Percentiles rank a stretch among this genome's conserved stretches.
These are phyloP conservation scores for Myxozyma melibiosi DNA, from an alignment of 805 yeast species.

Conservation along the genomic window DNA sequence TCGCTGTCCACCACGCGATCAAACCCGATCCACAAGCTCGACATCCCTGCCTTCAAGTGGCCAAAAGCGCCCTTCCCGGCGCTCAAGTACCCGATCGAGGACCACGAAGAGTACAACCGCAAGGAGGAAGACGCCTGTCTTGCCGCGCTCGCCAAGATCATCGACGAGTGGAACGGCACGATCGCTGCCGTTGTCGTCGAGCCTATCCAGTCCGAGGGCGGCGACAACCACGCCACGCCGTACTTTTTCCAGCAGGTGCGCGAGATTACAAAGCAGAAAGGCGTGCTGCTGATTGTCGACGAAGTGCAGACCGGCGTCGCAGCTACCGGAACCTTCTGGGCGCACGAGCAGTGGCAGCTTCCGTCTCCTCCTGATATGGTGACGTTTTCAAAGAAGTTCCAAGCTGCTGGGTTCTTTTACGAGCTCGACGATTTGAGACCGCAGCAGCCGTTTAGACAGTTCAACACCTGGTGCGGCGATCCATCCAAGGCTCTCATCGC, in stretches of 20 bases:
- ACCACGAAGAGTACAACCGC: constrained; percentile 61
- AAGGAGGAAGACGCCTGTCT: constrained; percentile 83
- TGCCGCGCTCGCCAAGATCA: constrained; percentile 68
- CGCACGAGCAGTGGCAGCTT: constrained; percentile 81
- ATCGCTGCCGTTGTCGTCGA: constrained; percentile 89
- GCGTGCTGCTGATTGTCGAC: constrained; percentile 73
- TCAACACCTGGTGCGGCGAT: constrained; percentile 94
- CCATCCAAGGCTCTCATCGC: constrained; percentile 79
- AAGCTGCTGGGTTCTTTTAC: constrained; percentile 86
- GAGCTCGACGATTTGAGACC: constrained; percentile 73
- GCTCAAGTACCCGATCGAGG: constrained; percentile 80
- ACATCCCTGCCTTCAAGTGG: constrained; percentile 91
- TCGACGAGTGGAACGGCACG: constrained; percentile 68
- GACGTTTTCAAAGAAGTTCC: constrained; percentile 86
- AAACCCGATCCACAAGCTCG: constrained; percentile 89
- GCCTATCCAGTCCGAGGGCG: constrained; percentile 91
- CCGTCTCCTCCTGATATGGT: constrained; percentile 79
- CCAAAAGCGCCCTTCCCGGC: constrained; percentile 93
- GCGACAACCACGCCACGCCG: constrained; percentile 82
- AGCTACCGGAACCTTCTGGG: constrained; percentile 85
- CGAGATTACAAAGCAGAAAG: constrained; percentile 70
- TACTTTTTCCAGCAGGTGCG: constrained; percentile 81
- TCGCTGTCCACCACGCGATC: constrained; percentile 89
- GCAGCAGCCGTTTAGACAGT: constrained; percentile 79
- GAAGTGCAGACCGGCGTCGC: constrained; percentile 92